Evolutionary conservation across 805 yeast species (phyloP).

Genomic region (Kodamaea neixiangensis): DNA sequence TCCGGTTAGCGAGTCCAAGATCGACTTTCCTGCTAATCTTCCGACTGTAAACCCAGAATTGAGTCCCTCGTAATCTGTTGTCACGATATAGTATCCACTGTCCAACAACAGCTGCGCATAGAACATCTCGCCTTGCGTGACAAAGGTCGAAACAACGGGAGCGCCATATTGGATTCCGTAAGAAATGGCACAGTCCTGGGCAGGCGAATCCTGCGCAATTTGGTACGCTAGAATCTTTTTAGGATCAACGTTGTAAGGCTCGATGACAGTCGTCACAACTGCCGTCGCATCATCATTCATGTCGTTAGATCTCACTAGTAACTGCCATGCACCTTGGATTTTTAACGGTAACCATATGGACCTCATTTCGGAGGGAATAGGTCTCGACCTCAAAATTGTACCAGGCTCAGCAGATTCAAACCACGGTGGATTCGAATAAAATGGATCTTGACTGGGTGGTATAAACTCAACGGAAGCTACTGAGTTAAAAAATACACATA

Average conservation of each 20-base stretch:
- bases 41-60: slow-evolving; percentile 33
- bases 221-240: slow-evolving; percentile 21
- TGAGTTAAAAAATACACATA: not conserved
- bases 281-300: slow-evolving; percentile 20
- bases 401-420: slow-evolving; percentile 16
- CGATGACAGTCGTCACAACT: slow-evolving; percentile 21
- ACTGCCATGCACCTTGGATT: slow-evolving; percentile 15
- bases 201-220: slow-evolving; percentile 21
- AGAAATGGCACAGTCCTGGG: slow-evolving; percentile 22
- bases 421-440: slow-evolving; percentile 17
- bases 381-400: slow-evolving; percentile 15
- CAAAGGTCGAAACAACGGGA: slow-evolving; percentile 18
- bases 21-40: slow-evolving; percentile 28
- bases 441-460: slow-evolving; percentile 16
- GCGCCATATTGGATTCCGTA: slow-evolving; percentile 18
- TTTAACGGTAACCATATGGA: slow-evolving; percentile 12
- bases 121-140: slow-evolving; percentile 17
- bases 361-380: slow-evolving; percentile 13
- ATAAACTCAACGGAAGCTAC: not conserved
- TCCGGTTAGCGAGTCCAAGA: slow-evolving; percentile 33
- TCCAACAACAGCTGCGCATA: slow-evolving; percentile 15
- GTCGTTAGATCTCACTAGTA: slow-evolving; percentile 20
- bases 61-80: slow-evolving; percentile 38
- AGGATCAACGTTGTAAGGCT: slow-evolving; percentile 25
- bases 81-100: slow-evolving; percentile 35